phyloP scores from a whole-genome alignment of 306 rosid genomes.

The Purshia tridentata region DNA sequence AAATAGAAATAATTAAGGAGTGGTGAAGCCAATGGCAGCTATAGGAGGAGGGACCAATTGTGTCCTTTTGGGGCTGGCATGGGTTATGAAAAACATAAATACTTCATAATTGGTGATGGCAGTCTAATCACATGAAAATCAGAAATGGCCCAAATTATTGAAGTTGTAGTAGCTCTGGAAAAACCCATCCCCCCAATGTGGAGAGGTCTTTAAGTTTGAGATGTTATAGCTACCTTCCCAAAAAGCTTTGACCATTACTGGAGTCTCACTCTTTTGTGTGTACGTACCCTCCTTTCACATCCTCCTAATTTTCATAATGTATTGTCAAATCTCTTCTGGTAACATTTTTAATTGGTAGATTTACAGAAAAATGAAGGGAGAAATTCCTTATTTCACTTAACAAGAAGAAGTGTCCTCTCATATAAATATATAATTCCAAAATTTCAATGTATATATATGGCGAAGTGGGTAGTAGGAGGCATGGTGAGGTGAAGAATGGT shows the following conservation, averaged over 20 bases:
- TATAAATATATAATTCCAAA: too few species aligned
- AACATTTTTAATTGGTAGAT: too few species aligned
- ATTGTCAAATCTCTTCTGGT: background rate
- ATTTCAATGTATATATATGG: too few species aligned
- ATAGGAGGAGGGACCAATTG: background rate
- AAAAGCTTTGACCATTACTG: conserved; percentile 2
- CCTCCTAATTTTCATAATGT: background rate
- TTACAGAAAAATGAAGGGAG: too few species aligned
- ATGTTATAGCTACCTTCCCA: background rate
- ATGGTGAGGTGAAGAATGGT: background rate
- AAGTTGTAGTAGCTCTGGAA: background rate
- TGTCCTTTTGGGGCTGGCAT: background rate
- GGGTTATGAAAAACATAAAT: conserved; percentile 21
- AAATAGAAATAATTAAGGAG: too few species aligned
- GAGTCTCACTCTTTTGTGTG: background rate
- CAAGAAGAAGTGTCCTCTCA: too few species aligned
- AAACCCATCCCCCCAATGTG: background rate
- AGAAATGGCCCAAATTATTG: conserved; percentile 41
- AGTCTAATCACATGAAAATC: conserved; percentile 63
- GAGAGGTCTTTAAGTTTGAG: background rate
- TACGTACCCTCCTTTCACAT: background rate
- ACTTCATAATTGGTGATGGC: conserved; percentile 24
- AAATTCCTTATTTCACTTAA: too few species aligned
- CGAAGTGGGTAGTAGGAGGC: background rate
- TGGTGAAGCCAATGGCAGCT: too few species aligned